These are phyloP conservation scores for Solanum chaucha DNA, from an alignment of 257 asterid genomes.

Conservation along the genomic window DNA sequence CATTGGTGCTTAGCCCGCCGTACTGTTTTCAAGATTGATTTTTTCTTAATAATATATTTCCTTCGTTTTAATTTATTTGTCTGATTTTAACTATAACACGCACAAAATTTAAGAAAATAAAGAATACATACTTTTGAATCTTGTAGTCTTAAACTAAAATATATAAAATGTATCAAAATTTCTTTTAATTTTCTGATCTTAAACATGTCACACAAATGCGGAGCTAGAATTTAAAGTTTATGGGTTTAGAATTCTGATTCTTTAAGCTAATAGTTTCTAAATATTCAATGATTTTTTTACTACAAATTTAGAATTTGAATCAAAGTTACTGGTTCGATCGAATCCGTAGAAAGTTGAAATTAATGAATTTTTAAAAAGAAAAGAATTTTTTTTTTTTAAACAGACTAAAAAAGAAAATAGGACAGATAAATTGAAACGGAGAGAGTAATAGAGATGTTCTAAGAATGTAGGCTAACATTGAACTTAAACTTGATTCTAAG, in stretches of 20 bases:
- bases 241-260: too few relatives aligned
- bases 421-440: not conserved
- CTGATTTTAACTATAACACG: rapidly evolving
- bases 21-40: not conserved
- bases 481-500: not conserved
- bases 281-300: too few relatives aligned
- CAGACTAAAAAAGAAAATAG: rapidly evolving
- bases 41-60: not conserved
- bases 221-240: not conserved
- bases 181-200: not conserved
- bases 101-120: not conserved
- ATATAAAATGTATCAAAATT: not conserved
- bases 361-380: too few relatives aligned
- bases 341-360: too few relatives aligned
- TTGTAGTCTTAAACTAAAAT: not conserved
- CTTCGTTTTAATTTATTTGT: not conserved
- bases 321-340: too few relatives aligned
- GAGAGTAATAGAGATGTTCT: not conserved
- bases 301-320: too few relatives aligned
- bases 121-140: not conserved
- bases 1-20: not conserved
- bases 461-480: not conserved
- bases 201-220: rapidly evolving
- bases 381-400: too few relatives aligned
- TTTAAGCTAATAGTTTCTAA: not conserved